Evolutionary conservation across 768 basidiomycete species (phyloP), one percentile per base, ranked within the genome.

Genomic region (Podaxis sp.): DNA sequence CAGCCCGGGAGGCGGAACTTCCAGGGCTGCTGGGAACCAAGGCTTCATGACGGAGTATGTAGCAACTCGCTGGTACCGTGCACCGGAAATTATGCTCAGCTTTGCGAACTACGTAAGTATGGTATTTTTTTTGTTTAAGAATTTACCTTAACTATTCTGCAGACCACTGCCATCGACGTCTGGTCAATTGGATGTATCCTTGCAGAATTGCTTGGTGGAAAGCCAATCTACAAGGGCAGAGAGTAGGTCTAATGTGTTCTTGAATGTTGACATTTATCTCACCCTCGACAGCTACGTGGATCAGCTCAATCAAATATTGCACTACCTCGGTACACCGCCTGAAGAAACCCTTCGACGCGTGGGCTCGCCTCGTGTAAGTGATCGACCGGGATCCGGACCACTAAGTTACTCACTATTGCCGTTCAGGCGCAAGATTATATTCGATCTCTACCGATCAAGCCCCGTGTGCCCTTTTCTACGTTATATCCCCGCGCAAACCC

Each of bases 21-120:
- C 86, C 57, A 87, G 82, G 66, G 82, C 87, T 0, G 87, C 89
- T 22, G 88, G 89, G 40, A 91, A 91, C 70, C 90, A 90, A 70
- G 96, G 96, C 0, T 98, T 99, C 78, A 98, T 99, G 96, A 99
- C 97, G 0, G 97, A 99, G 77, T 99, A 96, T 74, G 91, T 99
- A 36, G 96, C 96, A n/a, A 99, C 96, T 7, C 84, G 96, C 61
- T 99, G 96, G 96, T 99, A 99, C 74, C 83, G 96, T 38, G 96
- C 96, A 22, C 96, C 97, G 0, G 97, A 99, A 78, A 99, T 99
- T 76, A 99, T 99, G 97, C 74, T 99, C 69, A 95, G 93, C 78
- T 96, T 95, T 68, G 93, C 93, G 22, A 95, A 95, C 78, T 95
- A 95, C 71, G 95, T 95, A 67, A 74, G 91, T 79, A 12, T 24